Evolutionary conservation across 805 yeast species (phyloP).

Genomic region (Starmera dryadoides): DNA sequence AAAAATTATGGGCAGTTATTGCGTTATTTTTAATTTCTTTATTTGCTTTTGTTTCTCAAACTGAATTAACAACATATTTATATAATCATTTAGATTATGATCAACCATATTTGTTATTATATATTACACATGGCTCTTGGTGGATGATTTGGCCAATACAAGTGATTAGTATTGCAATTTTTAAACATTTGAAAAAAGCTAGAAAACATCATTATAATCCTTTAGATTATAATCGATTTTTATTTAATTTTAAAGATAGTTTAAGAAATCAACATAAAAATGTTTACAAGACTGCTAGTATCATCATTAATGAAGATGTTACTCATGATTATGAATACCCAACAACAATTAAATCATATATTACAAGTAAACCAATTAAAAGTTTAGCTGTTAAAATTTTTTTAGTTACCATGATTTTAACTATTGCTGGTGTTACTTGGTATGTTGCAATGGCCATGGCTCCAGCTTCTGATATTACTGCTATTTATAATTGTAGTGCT

Average conservation of each 20-base stretch:
- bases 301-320: conserved; percentile 9
- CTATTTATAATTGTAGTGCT: conserved; percentile 85
- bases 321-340: conserved; percentile 12
- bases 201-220: conserved; percentile 5
- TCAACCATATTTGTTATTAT: conserved; percentile 64
- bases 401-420: conserved; percentile 48
- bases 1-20: conserved; percentile 36
- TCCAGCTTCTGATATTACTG: conserved; percentile 81
- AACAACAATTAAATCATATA: conserved; percentile 5
- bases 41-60: conserved; percentile 65
- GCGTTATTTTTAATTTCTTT: conserved; percentile 41
- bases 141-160: conserved; percentile 67
- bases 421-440: conserved; percentile 79
- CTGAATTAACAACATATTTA: conserved; percentile 70
- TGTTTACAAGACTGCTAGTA: conserved; percentile 26
- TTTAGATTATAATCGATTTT: conserved; percentile 9
- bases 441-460: conserved; percentile 76
- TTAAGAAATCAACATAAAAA: conserved; percentile 35
- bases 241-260: conserved; percentile 25
- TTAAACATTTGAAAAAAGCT: conserved; percentile 31
- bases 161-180: conserved; percentile 38
- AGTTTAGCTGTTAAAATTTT: conserved; percentile 39
- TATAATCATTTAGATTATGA: conserved; percentile 46
- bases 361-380: conserved; percentile 8
- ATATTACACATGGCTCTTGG: conserved; percentile 77